Evolutionary conservation across 2,329 filamentous ascomycete species (phyloP).

Genomic region (Phialocephala sp.): DNA sequence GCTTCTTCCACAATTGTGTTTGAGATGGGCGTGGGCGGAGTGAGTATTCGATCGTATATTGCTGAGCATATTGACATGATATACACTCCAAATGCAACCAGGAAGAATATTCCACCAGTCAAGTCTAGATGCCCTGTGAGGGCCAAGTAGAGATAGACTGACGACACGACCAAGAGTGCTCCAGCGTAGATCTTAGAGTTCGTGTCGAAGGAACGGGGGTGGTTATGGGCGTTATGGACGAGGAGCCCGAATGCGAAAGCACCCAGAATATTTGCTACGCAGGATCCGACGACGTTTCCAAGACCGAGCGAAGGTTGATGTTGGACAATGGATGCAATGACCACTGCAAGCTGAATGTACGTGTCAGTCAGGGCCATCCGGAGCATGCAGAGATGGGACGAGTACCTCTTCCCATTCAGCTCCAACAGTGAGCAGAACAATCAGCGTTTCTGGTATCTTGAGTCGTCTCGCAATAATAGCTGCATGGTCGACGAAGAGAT

Average conservation of each 20-base stretch:
- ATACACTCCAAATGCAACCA: slow-evolving; percentile 51
- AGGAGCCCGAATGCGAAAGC: slow-evolving; percentile 58
- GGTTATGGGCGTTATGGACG: slow-evolving; percentile 46
- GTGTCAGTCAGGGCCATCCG: neutral
- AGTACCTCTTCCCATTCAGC: slow-evolving; percentile 60
- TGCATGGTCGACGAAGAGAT: slow-evolving; percentile 57
- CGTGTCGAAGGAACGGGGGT: slow-evolving; percentile 48
- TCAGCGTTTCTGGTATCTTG: slow-evolving; percentile 51
- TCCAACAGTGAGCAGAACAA: slow-evolving; percentile 57
- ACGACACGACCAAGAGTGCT: slow-evolving; percentile 50
- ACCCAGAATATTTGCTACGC: slow-evolving; percentile 60
- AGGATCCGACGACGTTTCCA: slow-evolving; percentile 57
- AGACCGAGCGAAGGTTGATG: slow-evolving; percentile 53
- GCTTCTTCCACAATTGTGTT: slow-evolving; percentile 35
- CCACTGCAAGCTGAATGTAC: slow-evolving; percentile 50
- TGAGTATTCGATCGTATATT: slow-evolving; percentile 49
- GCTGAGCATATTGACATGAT: slow-evolving; percentile 49
- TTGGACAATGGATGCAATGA: slow-evolving; percentile 52
- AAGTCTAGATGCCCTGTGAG: slow-evolving; percentile 42
- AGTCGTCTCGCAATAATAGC: slow-evolving; percentile 51
- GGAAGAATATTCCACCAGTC: slow-evolving; percentile 47
- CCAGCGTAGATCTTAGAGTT: slow-evolving; percentile 54
- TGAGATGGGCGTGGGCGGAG: slow-evolving; percentile 47
- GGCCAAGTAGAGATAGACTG: slow-evolving; percentile 44
- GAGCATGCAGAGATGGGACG: neutral